These are phyloP conservation scores for Amaranthus hypochondriacus DNA, from an alignment of 148 eudicot species.

Conservation along the genomic window DNA sequence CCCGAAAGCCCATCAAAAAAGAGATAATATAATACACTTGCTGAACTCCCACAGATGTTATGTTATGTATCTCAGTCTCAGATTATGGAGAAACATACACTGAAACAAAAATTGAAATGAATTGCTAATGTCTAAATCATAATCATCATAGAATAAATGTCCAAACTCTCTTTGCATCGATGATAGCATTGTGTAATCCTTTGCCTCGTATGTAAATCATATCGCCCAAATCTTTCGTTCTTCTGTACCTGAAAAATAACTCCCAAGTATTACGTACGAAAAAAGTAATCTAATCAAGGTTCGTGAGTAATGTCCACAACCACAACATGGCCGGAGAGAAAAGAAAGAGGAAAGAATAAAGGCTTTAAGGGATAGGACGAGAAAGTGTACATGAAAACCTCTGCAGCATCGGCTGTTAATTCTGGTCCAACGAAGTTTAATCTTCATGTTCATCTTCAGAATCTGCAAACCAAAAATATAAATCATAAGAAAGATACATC, in stretches of 20 bases:
- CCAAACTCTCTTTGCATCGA: background rate
- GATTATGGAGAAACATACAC: background rate
- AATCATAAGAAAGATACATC: background rate
- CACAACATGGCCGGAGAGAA: background rate
- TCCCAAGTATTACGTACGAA: background rate
- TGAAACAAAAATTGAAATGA: conserved; percentile 6
- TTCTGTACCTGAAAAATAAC: conserved; percentile 14
- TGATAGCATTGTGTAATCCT: background rate
- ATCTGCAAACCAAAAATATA: conserved; percentile 37
- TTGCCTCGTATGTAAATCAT: background rate
- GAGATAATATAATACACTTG: too few relatives aligned
- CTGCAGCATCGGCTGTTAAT: conserved; percentile 8
- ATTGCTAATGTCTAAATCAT: background rate
- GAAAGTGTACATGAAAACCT: conserved; percentile 7
- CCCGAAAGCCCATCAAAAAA: too few relatives aligned
- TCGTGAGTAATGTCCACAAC: too few relatives aligned
- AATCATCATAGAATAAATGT: background rate
- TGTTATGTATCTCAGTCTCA: too few relatives aligned
- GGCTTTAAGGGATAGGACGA: background rate
- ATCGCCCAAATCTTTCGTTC: background rate
- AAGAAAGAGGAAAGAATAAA: background rate
- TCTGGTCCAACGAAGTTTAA: conserved; percentile 31
- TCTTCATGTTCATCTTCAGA: conserved; percentile 86
- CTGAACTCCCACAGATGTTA: too few relatives aligned
- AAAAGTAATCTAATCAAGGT: too few relatives aligned